These are phyloP conservation scores for Leccinum insolens DNA, from an alignment of 1,284 basidiomycete species.

Conservation along the genomic window DNA sequence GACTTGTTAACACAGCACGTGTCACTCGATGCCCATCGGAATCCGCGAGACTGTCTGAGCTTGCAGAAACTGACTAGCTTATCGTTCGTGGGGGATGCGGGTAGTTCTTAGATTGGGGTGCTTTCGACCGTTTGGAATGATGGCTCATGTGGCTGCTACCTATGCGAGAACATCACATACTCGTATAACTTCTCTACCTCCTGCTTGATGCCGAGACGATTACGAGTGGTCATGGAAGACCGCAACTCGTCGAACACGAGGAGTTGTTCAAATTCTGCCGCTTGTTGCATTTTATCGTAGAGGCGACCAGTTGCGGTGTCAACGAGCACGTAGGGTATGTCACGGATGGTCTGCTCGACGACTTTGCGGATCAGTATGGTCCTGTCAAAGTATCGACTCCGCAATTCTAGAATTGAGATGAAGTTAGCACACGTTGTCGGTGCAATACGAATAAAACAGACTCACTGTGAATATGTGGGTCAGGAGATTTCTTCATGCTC, in stretches of 20 bases:
- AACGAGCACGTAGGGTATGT: background rate
- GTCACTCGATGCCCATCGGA: background rate
- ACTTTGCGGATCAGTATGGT: background rate
- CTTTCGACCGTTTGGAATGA: background rate
- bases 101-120: background rate
- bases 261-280: background rate
- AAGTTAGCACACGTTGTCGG: no score
- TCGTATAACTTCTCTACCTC: background rate
- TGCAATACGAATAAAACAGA: no score
- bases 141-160: background rate
- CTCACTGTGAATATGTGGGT: no score
- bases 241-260: background rate
- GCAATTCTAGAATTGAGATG: no score
- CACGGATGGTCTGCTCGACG: background rate
- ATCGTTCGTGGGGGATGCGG: background rate
- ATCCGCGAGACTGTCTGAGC: background rate
- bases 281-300: background rate
- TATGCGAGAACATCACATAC: background rate
- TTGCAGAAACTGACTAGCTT: background rate
- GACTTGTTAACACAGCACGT: background rate
- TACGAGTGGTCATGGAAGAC: background rate
- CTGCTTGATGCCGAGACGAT: background rate
- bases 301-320: background rate
- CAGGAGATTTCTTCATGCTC: no score
- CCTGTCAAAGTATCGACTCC: no score